Evolutionary conservation across 768 basidiomycete species (phyloP).

Genomic region (Polyporus arcularius): DNA sequence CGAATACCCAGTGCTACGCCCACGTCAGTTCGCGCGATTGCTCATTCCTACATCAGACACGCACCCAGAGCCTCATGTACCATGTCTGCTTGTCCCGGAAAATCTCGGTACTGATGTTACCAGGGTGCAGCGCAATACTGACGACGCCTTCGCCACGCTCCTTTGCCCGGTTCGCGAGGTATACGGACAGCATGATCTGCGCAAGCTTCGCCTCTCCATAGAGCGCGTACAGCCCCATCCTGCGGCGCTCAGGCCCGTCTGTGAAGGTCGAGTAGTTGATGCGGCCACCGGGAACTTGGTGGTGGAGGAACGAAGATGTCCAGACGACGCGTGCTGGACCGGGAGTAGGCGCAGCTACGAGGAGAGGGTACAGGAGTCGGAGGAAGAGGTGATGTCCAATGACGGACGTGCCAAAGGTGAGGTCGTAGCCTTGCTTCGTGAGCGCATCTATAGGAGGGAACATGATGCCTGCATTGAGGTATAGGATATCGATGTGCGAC

Average conservation of each 20-base stretch:
- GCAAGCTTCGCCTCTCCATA: slow-evolving; percentile 47
- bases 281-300: slow-evolving; percentile 18
- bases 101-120: slow-evolving; percentile 31
- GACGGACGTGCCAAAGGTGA: slow-evolving; percentile 57
- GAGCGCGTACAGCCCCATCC: slow-evolving; percentile 8
- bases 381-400: slow-evolving; percentile 36
- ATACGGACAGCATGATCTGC: slow-evolving; percentile 38
- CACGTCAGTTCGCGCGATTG: not conserved
- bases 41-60: not conserved
- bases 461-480: slow-evolving; percentile 57
- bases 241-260: slow-evolving; percentile 24
- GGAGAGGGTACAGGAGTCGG: slow-evolving; percentile 45
- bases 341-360: slow-evolving; percentile 34
- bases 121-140: slow-evolving; percentile 48
- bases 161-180: slow-evolving; percentile 41
- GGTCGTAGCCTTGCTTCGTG: slow-evolving; percentile 52
- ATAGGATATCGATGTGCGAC: slow-evolving; percentile 44
- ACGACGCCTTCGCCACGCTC: slow-evolving; percentile 50
- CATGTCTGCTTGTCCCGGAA: slow-evolving; percentile 23
- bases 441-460: slow-evolving; percentile 34
- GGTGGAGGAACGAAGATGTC: slow-evolving; percentile 40
- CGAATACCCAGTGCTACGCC: slow-evolving; percentile 18
- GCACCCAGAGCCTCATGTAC: slow-evolving; percentile 39
- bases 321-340: slow-evolving; percentile 56
- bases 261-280: slow-evolving; percentile 41